Conservation (phyloP, 108 stramenopile genomes). For the Skeletonema potamos region DNA sequence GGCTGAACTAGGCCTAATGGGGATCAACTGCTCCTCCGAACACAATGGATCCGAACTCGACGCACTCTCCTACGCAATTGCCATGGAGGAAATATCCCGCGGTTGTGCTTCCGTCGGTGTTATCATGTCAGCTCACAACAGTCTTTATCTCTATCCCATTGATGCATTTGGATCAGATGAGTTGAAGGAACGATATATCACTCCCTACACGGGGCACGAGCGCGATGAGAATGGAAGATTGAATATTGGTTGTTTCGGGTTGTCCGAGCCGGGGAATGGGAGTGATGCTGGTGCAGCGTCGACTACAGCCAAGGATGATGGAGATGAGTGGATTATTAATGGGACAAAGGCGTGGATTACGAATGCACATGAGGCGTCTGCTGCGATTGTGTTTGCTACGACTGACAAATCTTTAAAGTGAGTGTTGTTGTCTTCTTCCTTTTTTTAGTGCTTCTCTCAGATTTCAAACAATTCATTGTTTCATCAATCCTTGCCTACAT, state of each 20-base stretch:
- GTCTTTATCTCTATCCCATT: conserved; percentile 92
- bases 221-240: conserved; percentile 41
- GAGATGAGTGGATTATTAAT: conserved; percentile 91
- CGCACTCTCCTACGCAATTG: conserved; percentile 95
- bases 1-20: conserved; percentile 96
- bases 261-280: conserved; percentile 91
- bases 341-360: conserved; percentile 99
- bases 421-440: conserved; percentile 28
- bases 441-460: not conserved
- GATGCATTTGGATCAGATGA: conserved; percentile 88
- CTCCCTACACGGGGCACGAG: conserved; percentile 64
- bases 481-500: not conserved
- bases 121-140: conserved; percentile 96
- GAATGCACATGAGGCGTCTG: conserved; percentile 92
- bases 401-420: conserved; percentile 95
- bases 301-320: conserved; percentile 89
- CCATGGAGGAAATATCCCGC: conserved; percentile 97
- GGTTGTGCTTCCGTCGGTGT: conserved; percentile 96
- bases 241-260: conserved; percentile 89
- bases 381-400: conserved; percentile 96
- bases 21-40: conserved; percentile 83
- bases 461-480: not conserved
- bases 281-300: conserved; percentile 93
- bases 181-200: conserved; percentile 79
- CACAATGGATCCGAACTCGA: conserved; percentile 91